These are phyloP conservation scores for Aspergillus saccharolyticus DNA, from an alignment of 495 filamentous ascomycete genomes.

Conservation along the genomic window DNA sequence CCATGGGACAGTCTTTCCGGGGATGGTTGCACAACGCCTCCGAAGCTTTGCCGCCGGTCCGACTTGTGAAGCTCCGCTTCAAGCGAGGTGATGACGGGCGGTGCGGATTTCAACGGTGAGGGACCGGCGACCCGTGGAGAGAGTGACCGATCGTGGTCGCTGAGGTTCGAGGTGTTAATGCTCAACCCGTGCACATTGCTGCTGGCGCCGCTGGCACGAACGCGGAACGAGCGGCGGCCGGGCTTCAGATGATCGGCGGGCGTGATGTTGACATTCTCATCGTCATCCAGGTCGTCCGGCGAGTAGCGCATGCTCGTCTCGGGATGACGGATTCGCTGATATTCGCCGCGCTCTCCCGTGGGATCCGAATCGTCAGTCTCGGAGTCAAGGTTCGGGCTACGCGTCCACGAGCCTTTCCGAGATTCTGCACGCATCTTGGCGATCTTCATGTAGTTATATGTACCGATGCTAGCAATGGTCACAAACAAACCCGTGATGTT, in stretches of 20 bases:
- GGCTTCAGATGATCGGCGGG: constrained; percentile 19
- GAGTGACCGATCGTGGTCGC: constrained; percentile 24
- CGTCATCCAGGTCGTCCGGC: constrained; percentile 17
- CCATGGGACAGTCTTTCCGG: constrained; percentile 11
- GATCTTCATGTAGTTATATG: constrained; percentile 95
- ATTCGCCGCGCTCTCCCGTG: constrained; percentile 23
- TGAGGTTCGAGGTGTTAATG: constrained; percentile 31
- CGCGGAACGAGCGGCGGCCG: constrained; percentile 33
- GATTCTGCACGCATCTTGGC: constrained; percentile 78
- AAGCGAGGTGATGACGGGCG: constrained; percentile 29
- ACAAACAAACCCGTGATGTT: constrained; percentile 85
- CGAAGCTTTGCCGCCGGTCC: constrained; percentile 19
- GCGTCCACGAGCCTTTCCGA: constrained; percentile 23
- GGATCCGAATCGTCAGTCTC: constrained; percentile 30
- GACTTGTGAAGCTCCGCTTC: constrained; percentile 24
- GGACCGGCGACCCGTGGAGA: constrained; percentile 15
- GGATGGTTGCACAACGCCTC: constrained; percentile 18
- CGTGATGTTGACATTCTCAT: constrained; percentile 30
- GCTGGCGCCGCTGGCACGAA: constrained; percentile 32
- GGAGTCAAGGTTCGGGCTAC: constrained; percentile 27
- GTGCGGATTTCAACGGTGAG: constrained; percentile 33
- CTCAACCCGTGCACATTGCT: constrained; percentile 26
- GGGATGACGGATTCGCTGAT: constrained; percentile 23
- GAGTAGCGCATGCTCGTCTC: constrained; percentile 23
- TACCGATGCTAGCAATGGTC: constrained; percentile 77